These are phyloP conservation scores for Discostella stelligera DNA, from an alignment of 352 stramenopile genomes.

Conservation along the genomic window DNA sequence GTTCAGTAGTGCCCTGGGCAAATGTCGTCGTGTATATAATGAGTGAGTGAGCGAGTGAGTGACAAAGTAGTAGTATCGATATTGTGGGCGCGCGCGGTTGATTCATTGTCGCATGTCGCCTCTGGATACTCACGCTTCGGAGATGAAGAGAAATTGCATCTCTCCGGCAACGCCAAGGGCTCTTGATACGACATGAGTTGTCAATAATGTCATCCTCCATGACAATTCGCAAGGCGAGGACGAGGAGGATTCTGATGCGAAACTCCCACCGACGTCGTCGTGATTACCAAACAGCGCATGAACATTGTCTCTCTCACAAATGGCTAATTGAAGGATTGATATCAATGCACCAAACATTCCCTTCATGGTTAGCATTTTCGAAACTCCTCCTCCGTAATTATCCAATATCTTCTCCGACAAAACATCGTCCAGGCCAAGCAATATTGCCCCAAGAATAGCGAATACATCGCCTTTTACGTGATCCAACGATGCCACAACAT, in stretches of 20 bases:
- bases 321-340: slow-evolving; percentile 83
- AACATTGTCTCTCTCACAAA: slow-evolving; percentile 84
- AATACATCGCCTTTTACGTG: slow-evolving; percentile 40
- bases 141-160: slow-evolving; percentile 85
- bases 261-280: background rate
- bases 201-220: slow-evolving; percentile 87
- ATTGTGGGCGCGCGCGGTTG: background rate
- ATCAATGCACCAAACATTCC: slow-evolving; percentile 89
- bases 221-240: slow-evolving; percentile 62
- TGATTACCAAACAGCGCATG: slow-evolving; percentile 33
- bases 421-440: slow-evolving; percentile 41
- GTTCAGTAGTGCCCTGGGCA: slow-evolving; percentile 87
- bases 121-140: slow-evolving; percentile 28
- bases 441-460: slow-evolving; percentile 24
- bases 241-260: background rate
- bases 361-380: slow-evolving; percentile 89
- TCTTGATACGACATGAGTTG: slow-evolving; percentile 55
- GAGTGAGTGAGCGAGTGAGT: background rate
- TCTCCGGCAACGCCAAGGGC: slow-evolving; percentile 62
- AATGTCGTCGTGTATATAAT: background rate
- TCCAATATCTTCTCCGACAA: slow-evolving; percentile 68
- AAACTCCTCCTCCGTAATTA: slow-evolving; percentile 53
- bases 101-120: no score
- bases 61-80: background rate
- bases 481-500: slow-evolving; percentile 5